Evolutionary conservation across 1,139 yeast genomes (phyloP).

Genomic region (Nakaseomyces uthaithaninus): DNA sequence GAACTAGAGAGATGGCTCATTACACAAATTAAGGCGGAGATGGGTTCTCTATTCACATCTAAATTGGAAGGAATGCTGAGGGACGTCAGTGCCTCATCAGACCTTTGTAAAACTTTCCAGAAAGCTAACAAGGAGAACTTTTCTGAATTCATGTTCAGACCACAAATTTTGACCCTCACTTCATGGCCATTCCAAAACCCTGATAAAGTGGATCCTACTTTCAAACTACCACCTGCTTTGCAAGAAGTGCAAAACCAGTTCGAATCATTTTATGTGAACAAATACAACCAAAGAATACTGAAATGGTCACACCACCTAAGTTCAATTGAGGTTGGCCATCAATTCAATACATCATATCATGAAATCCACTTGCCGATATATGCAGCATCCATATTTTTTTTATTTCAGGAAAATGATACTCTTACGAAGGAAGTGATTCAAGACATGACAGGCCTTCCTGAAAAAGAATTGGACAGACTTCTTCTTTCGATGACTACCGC

Average conservation of each 20-base stretch:
- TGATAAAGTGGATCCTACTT: conserved; percentile 23
- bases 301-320: conserved; percentile 84
- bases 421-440: conserved; percentile 56
- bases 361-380: conserved; percentile 75
- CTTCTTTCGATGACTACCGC: conserved; percentile 81
- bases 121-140: conserved; percentile 31
- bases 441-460: conserved; percentile 65
- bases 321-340: conserved; percentile 64
- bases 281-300: conserved; percentile 66
- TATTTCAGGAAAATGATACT: conserved; percentile 50
- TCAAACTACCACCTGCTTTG: conserved; percentile 46
- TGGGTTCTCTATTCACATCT: conserved; percentile 73
- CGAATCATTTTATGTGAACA: conserved; percentile 46
- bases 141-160: conserved; percentile 35
- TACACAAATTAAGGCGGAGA: conserved; percentile 62
- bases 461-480: conserved; percentile 63
- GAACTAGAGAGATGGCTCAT: conserved; percentile 69
- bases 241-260: conserved; percentile 37
- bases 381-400: conserved; percentile 67
- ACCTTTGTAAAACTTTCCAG: conserved; percentile 14
- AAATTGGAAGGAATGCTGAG: conserved; percentile 84
- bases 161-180: conserved; percentile 44
- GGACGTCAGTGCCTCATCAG: conserved; percentile 48
- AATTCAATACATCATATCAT: conserved; percentile 61
- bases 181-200: conserved; percentile 30